Evolutionary conservation across 345 rosid species (phyloP), one percentile per base, ranked within the genome.

Genomic region (Punica granatum): DNA sequence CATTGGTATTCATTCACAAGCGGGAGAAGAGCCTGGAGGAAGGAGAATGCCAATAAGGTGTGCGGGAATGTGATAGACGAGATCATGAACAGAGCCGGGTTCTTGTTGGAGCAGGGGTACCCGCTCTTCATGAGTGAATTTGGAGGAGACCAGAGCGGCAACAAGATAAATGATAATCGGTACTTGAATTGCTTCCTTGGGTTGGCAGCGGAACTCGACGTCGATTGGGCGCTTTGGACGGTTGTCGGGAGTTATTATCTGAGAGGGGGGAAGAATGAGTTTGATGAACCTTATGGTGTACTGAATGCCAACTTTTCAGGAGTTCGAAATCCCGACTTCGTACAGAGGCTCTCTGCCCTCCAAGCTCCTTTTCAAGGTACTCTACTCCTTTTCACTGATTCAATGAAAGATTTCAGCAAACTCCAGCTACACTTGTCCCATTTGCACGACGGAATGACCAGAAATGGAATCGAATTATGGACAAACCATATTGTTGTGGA

Each of bases 201-300:
- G 36, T 69, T 74, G 67, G 88, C 89, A 0, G 96, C 93, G 23
- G 90, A 85, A 21, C 84, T 86, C 13, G 99, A 94, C 77, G 67
- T 83, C 11, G 99, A 94, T 26, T 91, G 88, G 94, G 88, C 97
- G 0, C 44, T 86, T 32, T 91, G 98, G 99, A 85, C 92, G 0
- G 36, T 94, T 1, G 82, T 74, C 23, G 98, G 98, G 39, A 89
- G 96, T 60, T 94, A 89, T 68, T 88, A 91, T 74, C 32, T 91
- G 26, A 84, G 93, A 74, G 77, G 86, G 69, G 98, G 96, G 6
- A 83, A 63, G 0, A 16, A 62, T 7, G 99, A 92, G 11, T 12
- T 76, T 68, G 73, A 70, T 31, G 99, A 94, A 73, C 65, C 72
- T 63, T 94, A 84, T 30, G 97, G 98, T 28, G 25, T 79, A n/a